Evolutionary conservation across 495 filamentous ascomycete genomes (phyloP).

Genomic region (Penicillium subrubescens): DNA sequence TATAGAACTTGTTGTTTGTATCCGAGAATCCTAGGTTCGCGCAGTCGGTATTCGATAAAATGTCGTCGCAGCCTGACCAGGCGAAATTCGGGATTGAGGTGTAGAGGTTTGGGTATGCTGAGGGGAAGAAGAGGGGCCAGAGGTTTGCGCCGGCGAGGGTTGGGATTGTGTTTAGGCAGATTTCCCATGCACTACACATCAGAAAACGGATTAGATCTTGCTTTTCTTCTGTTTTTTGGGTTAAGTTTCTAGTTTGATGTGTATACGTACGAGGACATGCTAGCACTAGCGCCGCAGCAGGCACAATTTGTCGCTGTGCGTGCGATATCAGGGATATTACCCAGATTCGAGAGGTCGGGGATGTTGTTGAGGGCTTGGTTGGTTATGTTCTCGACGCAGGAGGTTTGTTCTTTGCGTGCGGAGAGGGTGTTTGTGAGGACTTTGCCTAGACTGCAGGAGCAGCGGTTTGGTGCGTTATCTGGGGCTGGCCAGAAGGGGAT

Average conservation of each 20-base stretch:
- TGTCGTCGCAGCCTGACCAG: slow-evolving; percentile 30
- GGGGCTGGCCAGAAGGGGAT: slow-evolving; percentile 41
- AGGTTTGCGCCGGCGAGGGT: slow-evolving; percentile 32
- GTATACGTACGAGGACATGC: slow-evolving; percentile 28
- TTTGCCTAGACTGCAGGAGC: slow-evolving; percentile 36
- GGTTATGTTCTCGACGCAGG: slow-evolving; percentile 27
- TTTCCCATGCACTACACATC: slow-evolving; percentile 26
- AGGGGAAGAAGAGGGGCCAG: slow-evolving; percentile 31
- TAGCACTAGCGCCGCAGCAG: slow-evolving; percentile 34
- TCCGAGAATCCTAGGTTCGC: slow-evolving; percentile 24
- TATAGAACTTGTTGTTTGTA: slow-evolving; percentile 28
- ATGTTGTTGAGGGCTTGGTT: slow-evolving; percentile 14
- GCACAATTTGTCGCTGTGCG: slow-evolving; percentile 25
- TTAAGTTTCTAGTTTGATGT: no score
- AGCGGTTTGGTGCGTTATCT: slow-evolving; percentile 33
- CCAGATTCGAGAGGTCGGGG: slow-evolving; percentile 17
- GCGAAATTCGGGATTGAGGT: slow-evolving; percentile 26
- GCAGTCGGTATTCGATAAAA: slow-evolving; percentile 12
- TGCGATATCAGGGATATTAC: slow-evolving; percentile 22
- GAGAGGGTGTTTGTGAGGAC: slow-evolving; percentile 26
- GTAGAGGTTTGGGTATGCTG: slow-evolving; percentile 26
- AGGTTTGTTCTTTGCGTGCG: slow-evolving; percentile 26
- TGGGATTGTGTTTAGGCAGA: slow-evolving; percentile 31
- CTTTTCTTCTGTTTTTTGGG: neutral
- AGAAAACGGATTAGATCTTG: neutral